Evolutionary conservation across 495 filamentous ascomycete genomes (phyloP).

Genomic region (Penicillium alfredii): DNA sequence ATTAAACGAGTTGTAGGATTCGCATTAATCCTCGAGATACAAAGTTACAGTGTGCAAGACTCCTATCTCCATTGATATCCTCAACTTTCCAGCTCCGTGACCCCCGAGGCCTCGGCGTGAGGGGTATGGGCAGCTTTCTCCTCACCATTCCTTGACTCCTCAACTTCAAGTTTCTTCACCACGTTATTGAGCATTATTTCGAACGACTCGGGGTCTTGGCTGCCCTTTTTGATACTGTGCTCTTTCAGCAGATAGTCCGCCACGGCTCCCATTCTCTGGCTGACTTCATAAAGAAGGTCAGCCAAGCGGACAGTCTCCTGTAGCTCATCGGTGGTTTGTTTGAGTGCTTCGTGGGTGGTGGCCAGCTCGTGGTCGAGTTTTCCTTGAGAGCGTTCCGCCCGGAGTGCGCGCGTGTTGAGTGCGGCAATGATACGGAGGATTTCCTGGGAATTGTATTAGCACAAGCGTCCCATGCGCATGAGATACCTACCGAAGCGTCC

Average conservation of each 20-base stretch:
- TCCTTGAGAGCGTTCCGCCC: constrained; percentile 4
- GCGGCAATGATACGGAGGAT: constrained; percentile 8
- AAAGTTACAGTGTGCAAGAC: no score
- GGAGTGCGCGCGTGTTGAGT: constrained; percentile 6
- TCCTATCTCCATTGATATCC: no score
- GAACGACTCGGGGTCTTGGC: constrained; percentile 4
- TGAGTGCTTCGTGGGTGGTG: constrained; percentile 1
- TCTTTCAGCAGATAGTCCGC: constrained; percentile 8
- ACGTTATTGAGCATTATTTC: constrained; percentile 8
- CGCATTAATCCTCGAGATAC: no score
- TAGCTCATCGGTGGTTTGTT: constrained; percentile 4
- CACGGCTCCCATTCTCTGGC: constrained; percentile 9
- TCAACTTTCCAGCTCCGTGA: no score
- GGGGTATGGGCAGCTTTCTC: no score
- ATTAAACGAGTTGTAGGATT: no score
- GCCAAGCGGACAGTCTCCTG: constrained; percentile 7
- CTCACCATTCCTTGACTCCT: constrained; percentile 2
- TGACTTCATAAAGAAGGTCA: constrained; percentile 11
- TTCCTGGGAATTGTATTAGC: constrained; percentile 4
- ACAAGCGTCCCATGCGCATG: neutral
- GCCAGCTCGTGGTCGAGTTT: constrained; percentile 8
- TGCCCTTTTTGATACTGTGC: constrained; percentile 4
- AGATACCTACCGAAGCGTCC: constrained; percentile 20
- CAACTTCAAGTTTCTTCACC: constrained; percentile 1
- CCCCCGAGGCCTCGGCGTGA: no score